Evolutionary conservation across 2,329 filamentous ascomycete species (phyloP).

Genomic region (Dryadomyces quercus-mongolicae): DNA sequence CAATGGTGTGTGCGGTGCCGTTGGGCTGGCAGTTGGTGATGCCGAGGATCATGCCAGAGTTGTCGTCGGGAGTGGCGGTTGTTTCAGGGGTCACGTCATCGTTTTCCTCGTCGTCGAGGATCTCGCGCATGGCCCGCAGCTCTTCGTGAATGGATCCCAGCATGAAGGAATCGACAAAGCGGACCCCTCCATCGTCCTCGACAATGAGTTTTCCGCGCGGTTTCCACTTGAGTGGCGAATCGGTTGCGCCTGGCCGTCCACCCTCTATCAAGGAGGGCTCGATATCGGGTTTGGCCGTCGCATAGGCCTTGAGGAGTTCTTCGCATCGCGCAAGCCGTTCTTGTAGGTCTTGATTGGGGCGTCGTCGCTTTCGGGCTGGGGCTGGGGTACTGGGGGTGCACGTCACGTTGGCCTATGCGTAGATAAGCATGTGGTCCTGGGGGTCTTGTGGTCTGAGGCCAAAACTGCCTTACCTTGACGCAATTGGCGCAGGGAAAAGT

Average conservation of each 20-base stretch:
- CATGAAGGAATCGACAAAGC: conserved; percentile 45
- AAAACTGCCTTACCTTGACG: conserved; percentile 33
- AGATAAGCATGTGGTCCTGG: not conserved
- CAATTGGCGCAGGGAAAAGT: conserved; percentile 48
- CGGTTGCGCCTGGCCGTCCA: conserved; percentile 15
- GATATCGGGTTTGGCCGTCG: conserved; percentile 20
- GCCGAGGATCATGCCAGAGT: conserved; percentile 37
- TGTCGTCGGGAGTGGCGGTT: conserved; percentile 34
- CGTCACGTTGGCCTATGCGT: conserved; percentile 40
- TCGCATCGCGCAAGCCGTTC: conserved; percentile 48
- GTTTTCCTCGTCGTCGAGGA: conserved; percentile 41
- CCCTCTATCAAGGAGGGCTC: conserved; percentile 14
- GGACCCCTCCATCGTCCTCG: conserved; percentile 39
- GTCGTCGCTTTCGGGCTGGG: conserved; percentile 44
- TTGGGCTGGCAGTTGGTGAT: not conserved
- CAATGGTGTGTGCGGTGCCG: conserved; percentile 21
- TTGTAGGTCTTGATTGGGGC: conserved; percentile 50
- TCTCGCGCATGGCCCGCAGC: conserved; percentile 47
- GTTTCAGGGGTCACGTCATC: conserved; percentile 31
- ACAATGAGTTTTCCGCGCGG: conserved; percentile 41
- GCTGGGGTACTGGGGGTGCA: conserved; percentile 49
- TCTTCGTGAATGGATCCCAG: conserved; percentile 43
- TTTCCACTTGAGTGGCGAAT: conserved; percentile 26
- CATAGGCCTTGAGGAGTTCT: conserved; percentile 45
- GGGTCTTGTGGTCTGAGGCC: not conserved